Evolutionary conservation across 495 filamentous ascomycete genomes (phyloP).

Genomic region (Aspergillus bertholletiae): DNA sequence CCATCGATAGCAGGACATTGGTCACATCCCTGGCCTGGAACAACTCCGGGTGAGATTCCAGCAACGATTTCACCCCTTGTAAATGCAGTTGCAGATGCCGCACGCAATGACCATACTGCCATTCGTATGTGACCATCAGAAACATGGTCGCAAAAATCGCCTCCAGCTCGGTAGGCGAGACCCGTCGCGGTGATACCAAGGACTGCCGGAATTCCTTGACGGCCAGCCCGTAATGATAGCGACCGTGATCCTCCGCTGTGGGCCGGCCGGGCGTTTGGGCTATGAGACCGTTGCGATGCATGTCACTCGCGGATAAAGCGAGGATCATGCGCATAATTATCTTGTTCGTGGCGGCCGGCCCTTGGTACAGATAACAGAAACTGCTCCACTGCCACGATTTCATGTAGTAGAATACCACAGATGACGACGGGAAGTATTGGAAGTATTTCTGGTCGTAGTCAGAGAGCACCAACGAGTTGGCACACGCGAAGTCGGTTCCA

Average conservation of each 20-base stretch:
- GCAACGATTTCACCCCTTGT: conserved; percentile 36
- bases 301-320: conserved; percentile 37
- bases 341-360: conserved; percentile 34
- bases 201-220: conserved; percentile 42
- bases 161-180: conserved; percentile 30
- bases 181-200: conserved; percentile 28
- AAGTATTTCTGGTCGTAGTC: conserved; percentile 39
- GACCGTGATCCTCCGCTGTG: conserved; percentile 34
- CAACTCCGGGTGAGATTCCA: conserved; percentile 37
- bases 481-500: conserved; percentile 24
- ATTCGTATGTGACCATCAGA: conserved; percentile 41
- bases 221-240: conserved; percentile 40
- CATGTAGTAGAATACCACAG: conserved; percentile 41
- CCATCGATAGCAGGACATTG: conserved; percentile 28
- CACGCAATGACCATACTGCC: conserved; percentile 40
- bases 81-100: conserved; percentile 41
- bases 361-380: conserved; percentile 38
- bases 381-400: conserved; percentile 43
- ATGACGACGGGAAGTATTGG: conserved; percentile 41
- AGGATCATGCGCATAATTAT: conserved; percentile 45
- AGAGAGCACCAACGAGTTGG: conserved; percentile 34
- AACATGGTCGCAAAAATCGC: conserved; percentile 42
- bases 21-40: conserved; percentile 35
- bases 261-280: conserved; percentile 28
- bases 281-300: conserved; percentile 35